Conservation (phyloP, 306 rosid genomes). For the Pueraria montana region DNA sequence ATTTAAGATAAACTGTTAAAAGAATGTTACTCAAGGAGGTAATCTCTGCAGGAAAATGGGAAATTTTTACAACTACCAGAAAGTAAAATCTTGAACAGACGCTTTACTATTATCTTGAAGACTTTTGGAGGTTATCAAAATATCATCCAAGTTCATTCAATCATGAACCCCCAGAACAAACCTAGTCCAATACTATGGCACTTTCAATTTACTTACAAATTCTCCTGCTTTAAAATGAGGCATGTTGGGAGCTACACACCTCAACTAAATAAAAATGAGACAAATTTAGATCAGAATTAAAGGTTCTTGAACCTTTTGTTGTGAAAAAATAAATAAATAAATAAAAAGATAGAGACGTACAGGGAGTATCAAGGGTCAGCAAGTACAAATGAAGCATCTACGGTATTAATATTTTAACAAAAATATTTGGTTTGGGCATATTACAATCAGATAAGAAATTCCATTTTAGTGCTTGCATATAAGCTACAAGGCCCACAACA, state of each 20-base stretch:
- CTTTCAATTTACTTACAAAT: neutral
- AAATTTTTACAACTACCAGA: neutral
- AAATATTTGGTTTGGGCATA: neutral
- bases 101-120: neutral
- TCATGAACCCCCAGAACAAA: neutral
- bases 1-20: neutral
- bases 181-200: neutral
- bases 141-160: neutral
- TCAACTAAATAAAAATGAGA: neutral
- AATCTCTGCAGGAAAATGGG: neutral
- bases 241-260: neutral
- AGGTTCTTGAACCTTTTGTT: neutral
- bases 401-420: neutral
- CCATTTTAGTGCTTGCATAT: neutral
- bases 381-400: neutral
- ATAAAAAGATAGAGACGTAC: neutral
- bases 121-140: neutral
- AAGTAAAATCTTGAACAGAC: neutral
- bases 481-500: neutral
- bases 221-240: neutral
- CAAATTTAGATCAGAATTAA: neutral
- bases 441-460: neutral
- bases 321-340: neutral
- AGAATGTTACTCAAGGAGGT: neutral
- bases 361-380: neutral